Evolutionary conservation across 257 asterid species (phyloP).

Genomic region (Eustoma russellianum): DNA sequence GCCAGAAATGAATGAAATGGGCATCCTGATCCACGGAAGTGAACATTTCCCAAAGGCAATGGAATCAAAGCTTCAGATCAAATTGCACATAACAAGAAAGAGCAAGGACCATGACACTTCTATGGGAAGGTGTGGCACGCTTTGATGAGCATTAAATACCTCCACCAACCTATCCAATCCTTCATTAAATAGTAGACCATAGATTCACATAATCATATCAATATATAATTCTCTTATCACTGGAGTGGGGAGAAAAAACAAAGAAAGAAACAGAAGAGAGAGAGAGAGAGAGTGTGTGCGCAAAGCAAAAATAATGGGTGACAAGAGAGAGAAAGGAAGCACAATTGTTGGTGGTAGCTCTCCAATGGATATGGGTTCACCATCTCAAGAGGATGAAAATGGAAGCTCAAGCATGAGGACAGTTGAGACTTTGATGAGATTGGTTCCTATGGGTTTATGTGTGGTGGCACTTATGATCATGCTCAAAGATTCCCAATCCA

Average conservation of each 20-base stretch:
- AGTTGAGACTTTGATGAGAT: constrained; percentile 72
- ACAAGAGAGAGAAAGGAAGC: constrained; percentile 17
- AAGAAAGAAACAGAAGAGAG: neutral
- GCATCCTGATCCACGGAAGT: no score
- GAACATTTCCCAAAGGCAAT: no score
- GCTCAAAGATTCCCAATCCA: constrained; percentile 72
- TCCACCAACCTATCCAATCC: constrained; percentile 19
- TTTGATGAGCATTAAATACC: constrained; percentile 55
- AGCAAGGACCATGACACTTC: neutral
- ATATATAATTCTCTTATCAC: neutral
- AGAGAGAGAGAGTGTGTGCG: neutral
- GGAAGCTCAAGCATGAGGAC: constrained; percentile 57
- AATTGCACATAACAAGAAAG: no score
- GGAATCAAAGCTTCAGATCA: no score
- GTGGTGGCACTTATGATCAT: constrained; percentile 66
- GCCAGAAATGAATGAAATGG: no score
- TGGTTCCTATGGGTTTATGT: constrained; percentile 61
- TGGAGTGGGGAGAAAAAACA: neutral
- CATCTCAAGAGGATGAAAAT: constrained; percentile 10
- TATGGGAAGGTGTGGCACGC: constrained; percentile 47
- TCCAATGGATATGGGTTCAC: constrained; percentile 19
- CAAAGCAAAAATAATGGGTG: constrained; percentile 11
- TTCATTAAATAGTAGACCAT: constrained; percentile 26
- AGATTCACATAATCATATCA: neutral
- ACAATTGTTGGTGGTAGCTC: constrained; percentile 10